Percentiles rank a stretch among this genome's conserved stretches.
These are phyloP conservation scores for Linnemannia exigua DNA, from an alignment of 192 early-diverging fungal species.

Conservation along the genomic window DNA sequence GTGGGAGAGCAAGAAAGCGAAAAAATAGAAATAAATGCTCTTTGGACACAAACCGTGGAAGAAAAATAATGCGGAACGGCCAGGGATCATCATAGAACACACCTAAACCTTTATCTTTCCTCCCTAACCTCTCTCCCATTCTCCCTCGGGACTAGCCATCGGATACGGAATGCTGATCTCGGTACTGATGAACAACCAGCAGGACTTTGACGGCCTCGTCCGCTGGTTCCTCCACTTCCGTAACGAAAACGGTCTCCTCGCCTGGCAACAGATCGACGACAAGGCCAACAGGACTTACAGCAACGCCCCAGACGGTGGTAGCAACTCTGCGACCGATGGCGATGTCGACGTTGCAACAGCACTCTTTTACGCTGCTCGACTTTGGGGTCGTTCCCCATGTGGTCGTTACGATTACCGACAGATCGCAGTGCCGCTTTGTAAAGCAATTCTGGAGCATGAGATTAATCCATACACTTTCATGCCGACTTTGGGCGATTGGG, in stretches of 20 bases:
- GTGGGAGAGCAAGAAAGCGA: too few species aligned
- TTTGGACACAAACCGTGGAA: too few species aligned
- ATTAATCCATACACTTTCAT: constrained; percentile 65
- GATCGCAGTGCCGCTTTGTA: constrained; percentile 58
- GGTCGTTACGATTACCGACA: constrained; percentile 59
- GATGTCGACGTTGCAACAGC: constrained; percentile 70
- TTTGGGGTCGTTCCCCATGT: constrained; percentile 59
- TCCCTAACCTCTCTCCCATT: too few species aligned
- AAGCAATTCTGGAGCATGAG: constrained; percentile 63
- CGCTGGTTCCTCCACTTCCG: constrained; percentile 63
- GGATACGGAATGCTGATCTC: constrained; percentile 71
- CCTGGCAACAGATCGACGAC: constrained; percentile 66
- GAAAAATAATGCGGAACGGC: not conserved
- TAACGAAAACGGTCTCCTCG: constrained; percentile 60
- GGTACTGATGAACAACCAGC: constrained; percentile 65
- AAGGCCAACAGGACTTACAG: constrained; percentile 44
- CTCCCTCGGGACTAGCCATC: constrained; percentile 26
- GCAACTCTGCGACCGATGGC: constrained; percentile 67
- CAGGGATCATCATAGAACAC: not conserved
- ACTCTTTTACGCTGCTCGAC: constrained; percentile 60
- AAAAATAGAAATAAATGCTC: too few species aligned
- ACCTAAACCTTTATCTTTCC: not conserved
- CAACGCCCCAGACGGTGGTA: constrained; percentile 64
- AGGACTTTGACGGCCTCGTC: constrained; percentile 68
- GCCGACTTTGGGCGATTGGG: constrained; percentile 68